Conservation (phyloP, 106 monocot species). For the Allium fistulosum region DNA sequence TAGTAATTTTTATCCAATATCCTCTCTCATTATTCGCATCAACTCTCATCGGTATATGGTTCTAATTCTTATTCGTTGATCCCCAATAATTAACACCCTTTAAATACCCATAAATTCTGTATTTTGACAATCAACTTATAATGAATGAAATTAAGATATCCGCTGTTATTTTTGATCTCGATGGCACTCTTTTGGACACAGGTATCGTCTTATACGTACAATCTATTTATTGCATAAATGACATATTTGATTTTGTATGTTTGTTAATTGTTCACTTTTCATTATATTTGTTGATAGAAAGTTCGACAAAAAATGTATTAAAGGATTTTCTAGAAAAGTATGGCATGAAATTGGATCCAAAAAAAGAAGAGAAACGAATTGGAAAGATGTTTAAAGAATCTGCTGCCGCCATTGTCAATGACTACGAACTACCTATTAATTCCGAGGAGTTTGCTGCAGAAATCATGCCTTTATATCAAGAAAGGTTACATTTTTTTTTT, state of each 20-base stretch:
- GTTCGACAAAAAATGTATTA: constrained; percentile 33
- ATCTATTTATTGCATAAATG: too few species aligned
- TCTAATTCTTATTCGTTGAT: too few species aligned
- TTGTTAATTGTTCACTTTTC: not conserved
- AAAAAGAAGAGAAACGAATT: constrained; percentile 51
- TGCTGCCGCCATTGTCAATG: constrained; percentile 35
- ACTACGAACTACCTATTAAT: constrained; percentile 43
- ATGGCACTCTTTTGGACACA: constrained; percentile 59
- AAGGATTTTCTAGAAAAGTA: constrained; percentile 44
- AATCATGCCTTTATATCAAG: constrained; percentile 40
- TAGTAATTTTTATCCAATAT: too few species aligned
- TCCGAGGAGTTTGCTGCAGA: constrained; percentile 33
- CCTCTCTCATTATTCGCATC: too few species aligned
- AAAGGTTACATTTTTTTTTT: constrained; percentile 15
- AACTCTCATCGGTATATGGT: too few species aligned
- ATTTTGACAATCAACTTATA: not conserved
- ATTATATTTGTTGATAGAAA: constrained; percentile 22
- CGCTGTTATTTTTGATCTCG: constrained; percentile 56
- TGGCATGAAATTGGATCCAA: constrained; percentile 35
- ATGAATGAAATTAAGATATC: constrained; percentile 18
- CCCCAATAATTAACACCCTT: not conserved
- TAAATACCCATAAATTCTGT: constrained; percentile 1
- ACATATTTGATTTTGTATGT: not conserved
- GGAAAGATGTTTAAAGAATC: constrained; percentile 57
- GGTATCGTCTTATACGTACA: constrained; percentile 10